Evolutionary conservation across 2,329 filamentous ascomycete species (phyloP).

Genomic region (Aspergillus ochraceus): DNA sequence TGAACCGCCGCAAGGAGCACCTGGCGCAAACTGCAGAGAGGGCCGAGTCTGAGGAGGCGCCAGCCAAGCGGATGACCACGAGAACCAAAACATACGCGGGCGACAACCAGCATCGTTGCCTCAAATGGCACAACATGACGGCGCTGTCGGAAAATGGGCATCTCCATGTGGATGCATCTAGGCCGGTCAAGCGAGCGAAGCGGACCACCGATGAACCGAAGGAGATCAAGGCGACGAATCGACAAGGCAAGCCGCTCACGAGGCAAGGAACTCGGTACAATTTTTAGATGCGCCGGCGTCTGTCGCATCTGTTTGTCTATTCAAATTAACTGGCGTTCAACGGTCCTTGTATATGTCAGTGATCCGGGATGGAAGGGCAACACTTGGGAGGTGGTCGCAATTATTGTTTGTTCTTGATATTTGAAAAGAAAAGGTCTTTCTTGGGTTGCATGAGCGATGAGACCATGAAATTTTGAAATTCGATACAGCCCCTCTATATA

Average conservation of each 20-base stretch:
- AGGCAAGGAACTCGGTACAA: slow-evolving; percentile 53
- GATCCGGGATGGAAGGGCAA: background rate
- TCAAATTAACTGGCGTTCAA: slow-evolving; percentile 8
- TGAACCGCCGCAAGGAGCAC: slow-evolving; percentile 77
- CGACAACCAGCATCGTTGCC: slow-evolving; percentile 58
- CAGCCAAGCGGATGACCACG: slow-evolving; percentile 59
- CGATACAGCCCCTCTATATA: slow-evolving; percentile 1
- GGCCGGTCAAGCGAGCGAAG: slow-evolving; percentile 51
- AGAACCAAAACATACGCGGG: slow-evolving; percentile 62
- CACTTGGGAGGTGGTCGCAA: slow-evolving; percentile 10
- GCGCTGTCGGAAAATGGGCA: slow-evolving; percentile 60
- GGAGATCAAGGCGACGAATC: slow-evolving; percentile 43
- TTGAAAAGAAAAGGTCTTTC: slow-evolving; percentile 13
- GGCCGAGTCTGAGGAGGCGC: slow-evolving; percentile 46
- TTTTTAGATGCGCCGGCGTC: slow-evolving; percentile 30
- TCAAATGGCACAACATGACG: slow-evolving; percentile 65
- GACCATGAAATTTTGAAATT: slow-evolving; percentile 20
- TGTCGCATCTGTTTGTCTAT: slow-evolving; percentile 3
- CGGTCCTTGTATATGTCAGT: background rate
- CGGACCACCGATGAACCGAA: slow-evolving; percentile 42
- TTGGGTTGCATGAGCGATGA: slow-evolving; percentile 20
- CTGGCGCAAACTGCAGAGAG: slow-evolving; percentile 56
- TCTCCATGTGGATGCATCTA: slow-evolving; percentile 59
- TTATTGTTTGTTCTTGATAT: background rate
- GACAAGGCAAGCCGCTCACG: slow-evolving; percentile 51